phyloP scores from a whole-genome alignment of 176 grass and related monocot species.

The Rhynchospora breviuscula region DNA sequence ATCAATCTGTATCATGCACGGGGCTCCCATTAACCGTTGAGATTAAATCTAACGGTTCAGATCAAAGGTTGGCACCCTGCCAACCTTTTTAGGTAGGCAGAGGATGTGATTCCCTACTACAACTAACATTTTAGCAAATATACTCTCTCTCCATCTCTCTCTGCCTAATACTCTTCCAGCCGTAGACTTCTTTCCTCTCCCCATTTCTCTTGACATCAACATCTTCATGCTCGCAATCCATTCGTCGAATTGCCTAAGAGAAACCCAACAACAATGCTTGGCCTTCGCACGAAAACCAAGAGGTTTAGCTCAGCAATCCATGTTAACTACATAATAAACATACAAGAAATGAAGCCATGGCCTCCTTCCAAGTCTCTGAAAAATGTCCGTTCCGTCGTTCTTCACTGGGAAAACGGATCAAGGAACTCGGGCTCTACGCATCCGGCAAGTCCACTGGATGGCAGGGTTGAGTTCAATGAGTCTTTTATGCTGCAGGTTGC shows the following conservation, averaged over 20 bases:
- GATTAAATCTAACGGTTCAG: no score
- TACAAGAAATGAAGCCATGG: conserved; percentile 96
- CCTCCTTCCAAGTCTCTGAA: conserved; percentile 84
- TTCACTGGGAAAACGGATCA: conserved; percentile 83
- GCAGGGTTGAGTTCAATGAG: conserved; percentile 87
- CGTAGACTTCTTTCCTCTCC: conserved; percentile 4
- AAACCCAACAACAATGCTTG: conserved; percentile 60
- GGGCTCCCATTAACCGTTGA: no score
- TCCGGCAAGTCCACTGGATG: conserved; percentile 30
- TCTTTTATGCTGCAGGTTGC: conserved; percentile 64
- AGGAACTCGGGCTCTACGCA: conserved; percentile 60
- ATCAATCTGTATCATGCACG: no score
- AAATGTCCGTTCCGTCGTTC: conserved; percentile 58
- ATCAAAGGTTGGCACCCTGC: no score
- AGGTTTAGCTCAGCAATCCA: conserved; percentile 47
- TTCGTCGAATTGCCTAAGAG: conserved; percentile 12
- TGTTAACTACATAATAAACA: conserved; percentile 72
- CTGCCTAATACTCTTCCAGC: not conserved
- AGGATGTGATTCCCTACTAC: no score
- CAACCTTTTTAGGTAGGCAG: no score
- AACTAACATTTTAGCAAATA: not conserved
- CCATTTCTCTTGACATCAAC: not conserved
- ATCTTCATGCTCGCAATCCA: conserved; percentile 13
- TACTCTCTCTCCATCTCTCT: not conserved
- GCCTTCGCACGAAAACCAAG: conserved; percentile 71